These are phyloP conservation scores for Apiospora saccharicola DNA, from an alignment of 2,329 filamentous ascomycete species.

Conservation along the genomic window DNA sequence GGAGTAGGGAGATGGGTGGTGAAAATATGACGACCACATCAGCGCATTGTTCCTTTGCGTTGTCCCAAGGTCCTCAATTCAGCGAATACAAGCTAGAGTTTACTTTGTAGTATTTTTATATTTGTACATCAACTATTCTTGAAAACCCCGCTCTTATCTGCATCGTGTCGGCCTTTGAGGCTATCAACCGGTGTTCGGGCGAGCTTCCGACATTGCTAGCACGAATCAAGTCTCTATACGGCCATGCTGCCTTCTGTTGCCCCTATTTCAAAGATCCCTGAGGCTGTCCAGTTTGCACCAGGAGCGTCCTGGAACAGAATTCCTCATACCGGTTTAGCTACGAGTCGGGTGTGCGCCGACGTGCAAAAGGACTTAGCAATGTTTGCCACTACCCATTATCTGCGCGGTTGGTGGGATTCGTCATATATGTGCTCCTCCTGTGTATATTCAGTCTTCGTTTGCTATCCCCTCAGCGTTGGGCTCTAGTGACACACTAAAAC, in stretches of 20 bases:
- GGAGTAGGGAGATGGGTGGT: neutral
- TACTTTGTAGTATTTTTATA: conserved; percentile 22
- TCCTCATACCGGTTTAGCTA: too few relatives aligned
- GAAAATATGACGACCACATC: conserved; percentile 3
- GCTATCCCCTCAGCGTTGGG: too few relatives aligned
- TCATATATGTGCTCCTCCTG: too few relatives aligned
- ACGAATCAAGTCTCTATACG: neutral
- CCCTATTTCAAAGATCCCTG: neutral
- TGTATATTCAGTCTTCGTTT: too few relatives aligned
- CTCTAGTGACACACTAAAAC: too few relatives aligned
- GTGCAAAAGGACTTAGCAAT: too few relatives aligned
- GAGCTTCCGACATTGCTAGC: neutral
- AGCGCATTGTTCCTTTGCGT: conserved; percentile 3
- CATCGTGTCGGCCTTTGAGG: neutral
- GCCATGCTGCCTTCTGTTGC: neutral
- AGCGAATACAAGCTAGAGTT: conserved; percentile 22
- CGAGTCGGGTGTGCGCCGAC: too few relatives aligned
- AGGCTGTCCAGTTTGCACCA: too few relatives aligned
- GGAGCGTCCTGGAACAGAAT: too few relatives aligned
- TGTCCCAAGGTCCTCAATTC: conserved; percentile 15
- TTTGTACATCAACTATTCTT: conserved; percentile 14
- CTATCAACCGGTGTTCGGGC: neutral
- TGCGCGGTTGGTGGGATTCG: too few relatives aligned
- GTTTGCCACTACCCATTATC: too few relatives aligned
- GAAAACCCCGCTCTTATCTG: neutral